Base-by-base conservation (phyloP, 1,284 basidiomycete species). In the Tilletia walkeri region DNA sequence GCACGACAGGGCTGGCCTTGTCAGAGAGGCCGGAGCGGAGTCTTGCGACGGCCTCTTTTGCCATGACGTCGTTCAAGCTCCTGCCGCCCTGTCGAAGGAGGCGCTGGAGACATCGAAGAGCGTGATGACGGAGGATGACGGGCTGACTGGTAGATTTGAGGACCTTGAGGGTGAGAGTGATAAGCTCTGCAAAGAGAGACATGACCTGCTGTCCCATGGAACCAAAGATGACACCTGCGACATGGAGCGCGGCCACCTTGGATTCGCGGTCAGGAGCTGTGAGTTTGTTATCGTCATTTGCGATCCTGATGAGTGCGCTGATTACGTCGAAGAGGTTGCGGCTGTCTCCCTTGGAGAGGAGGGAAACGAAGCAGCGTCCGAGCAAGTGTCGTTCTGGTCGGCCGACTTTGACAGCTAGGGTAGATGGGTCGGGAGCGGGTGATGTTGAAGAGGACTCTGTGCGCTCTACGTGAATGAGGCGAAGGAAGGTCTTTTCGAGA, bases 181-280 rank as follows among this genome's bases (percentile, higher is more conserved):
- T 36, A 48, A 95, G 91, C 81, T 97, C 95, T 59, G 90, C 88
- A 89, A 94, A 91, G 77, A 94, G 90, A 0, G 93, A 95, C 94
- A 96, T 97, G 83, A 94, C 90, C 91, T 96, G 76, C 34, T 73
- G 87, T 3, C 95, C 95, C 77, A 91, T 91, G 9, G 87, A 86
- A 56, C 86, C 88, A 90, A 97, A 95, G 14, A 97, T 85, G 82
- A 95, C 92, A 14, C 93, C 94, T 38, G 94, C 88, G 72, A 90
- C 90, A 76, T 91, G 93, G 80, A 92, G 77, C 0, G 85, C 90
- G 77, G 80, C 92, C 89, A 91, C 90, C 14, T 67, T 49, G 2
- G 53, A 67, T 45, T 67, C 49, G 16, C 39, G 47, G 34, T 49
- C 53, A 12, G 53, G 45, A 24, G 45, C 45, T n/a, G 18, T 18